Evolutionary conservation across 345 rosid species (phyloP).

Genomic region (Syzygium aqueum): DNA sequence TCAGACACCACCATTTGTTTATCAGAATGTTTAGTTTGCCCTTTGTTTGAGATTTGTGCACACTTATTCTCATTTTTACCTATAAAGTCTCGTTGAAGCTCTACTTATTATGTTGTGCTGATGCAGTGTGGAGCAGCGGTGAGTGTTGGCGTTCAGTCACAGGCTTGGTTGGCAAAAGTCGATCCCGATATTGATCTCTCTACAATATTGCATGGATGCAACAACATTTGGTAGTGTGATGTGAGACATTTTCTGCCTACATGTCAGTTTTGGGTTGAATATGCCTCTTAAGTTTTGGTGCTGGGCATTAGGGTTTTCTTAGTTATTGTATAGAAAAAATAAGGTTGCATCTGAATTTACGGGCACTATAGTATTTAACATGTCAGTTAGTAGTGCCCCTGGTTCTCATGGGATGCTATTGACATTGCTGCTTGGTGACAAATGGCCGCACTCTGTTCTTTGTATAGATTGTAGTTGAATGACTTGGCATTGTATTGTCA

Average conservation of each 20-base stretch:
- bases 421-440: background rate
- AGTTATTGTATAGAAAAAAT: background rate
- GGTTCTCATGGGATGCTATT: background rate
- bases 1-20: background rate
- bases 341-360: background rate
- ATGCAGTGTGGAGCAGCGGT: constrained; percentile 66
- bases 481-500: background rate
- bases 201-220: background rate
- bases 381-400: background rate
- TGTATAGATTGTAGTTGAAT: background rate
- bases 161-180: background rate
- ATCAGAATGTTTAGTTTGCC: background rate
- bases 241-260: background rate
- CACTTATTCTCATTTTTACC: background rate
- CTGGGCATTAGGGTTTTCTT: background rate
- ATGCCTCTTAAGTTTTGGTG: background rate
- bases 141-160: constrained; percentile 51
- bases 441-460: background rate
- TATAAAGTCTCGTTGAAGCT: background rate
- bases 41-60: background rate
- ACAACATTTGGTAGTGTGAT: background rate
- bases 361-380: background rate
- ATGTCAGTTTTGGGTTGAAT: background rate
- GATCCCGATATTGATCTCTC: background rate
- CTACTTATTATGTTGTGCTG: background rate